Percentiles rank a stretch among this genome's conserved stretches.
Evolutionary conservation across 495 filamentous ascomycete genomes (phyloP).

Genomic region (Bryoglossum gracile): DNA sequence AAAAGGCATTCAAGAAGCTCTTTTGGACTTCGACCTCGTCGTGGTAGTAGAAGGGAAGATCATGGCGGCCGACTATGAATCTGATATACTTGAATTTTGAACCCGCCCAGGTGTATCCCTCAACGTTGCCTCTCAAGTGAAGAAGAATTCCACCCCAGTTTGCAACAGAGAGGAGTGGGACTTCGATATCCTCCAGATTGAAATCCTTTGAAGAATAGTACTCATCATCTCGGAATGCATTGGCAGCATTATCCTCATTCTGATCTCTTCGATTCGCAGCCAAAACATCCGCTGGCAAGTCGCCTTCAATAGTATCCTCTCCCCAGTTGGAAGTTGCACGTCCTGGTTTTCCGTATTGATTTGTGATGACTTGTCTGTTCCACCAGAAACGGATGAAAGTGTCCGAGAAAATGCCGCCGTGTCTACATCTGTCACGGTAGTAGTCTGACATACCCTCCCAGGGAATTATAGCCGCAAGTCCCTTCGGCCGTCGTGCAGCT

Average conservation of each 20-base stretch:
- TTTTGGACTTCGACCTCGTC: conserved; percentile 58
- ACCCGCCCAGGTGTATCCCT: conserved; percentile 52
- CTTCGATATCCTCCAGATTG: conserved; percentile 51
- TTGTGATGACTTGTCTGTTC: conserved; percentile 53
- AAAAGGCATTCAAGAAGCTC: conserved; percentile 60
- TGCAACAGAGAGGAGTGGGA: conserved; percentile 53
- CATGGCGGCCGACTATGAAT: conserved; percentile 61
- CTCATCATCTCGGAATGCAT: conserved; percentile 49
- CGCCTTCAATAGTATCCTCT: conserved; percentile 53
- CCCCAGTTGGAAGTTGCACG: conserved; percentile 35
- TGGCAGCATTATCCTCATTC: conserved; percentile 45
- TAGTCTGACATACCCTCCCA: conserved; percentile 41
- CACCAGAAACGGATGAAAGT: conserved; percentile 59
- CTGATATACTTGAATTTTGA: conserved; percentile 57
- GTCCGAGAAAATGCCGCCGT: conserved; percentile 60
- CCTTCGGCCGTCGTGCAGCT: conserved; percentile 33
- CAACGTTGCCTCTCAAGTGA: conserved; percentile 57
- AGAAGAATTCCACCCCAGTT: conserved; percentile 56
- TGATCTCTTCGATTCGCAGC: conserved; percentile 49
- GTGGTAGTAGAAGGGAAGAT: conserved; percentile 63
- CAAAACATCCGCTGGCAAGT: conserved; percentile 45
- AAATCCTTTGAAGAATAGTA: conserved; percentile 59
- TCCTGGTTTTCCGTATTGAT: conserved; percentile 53
- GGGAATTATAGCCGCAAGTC: conserved; percentile 37
- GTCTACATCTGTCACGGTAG: conserved; percentile 36